These are phyloP conservation scores for Lipomyces oligophaga DNA, from an alignment of 805 yeast genomes.

Conservation along the genomic window DNA sequence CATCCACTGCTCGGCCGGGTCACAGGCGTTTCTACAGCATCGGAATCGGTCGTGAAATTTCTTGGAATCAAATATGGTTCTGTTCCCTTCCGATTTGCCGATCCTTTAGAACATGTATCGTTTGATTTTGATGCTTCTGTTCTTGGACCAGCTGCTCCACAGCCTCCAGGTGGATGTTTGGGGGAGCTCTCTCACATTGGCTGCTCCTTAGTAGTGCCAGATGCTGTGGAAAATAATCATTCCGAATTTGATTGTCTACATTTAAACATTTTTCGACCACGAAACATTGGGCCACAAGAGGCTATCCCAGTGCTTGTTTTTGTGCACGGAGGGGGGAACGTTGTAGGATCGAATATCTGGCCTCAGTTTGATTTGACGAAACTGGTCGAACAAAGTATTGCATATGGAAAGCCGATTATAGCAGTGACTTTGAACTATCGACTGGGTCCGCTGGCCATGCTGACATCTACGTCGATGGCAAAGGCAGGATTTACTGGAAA, in stretches of 20 bases:
- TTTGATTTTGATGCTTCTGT: conserved; percentile 2
- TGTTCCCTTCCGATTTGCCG: conserved; percentile 2
- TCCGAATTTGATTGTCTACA: conserved; percentile 9
- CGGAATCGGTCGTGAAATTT: not conserved
- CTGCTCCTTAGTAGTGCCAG: conserved; percentile 2
- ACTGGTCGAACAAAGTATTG: conserved; percentile 19
- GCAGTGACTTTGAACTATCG: conserved; percentile 39
- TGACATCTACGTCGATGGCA: conserved; percentile 40
- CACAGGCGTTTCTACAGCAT: not conserved
- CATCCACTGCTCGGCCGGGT: not conserved
- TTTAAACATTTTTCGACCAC: conserved; percentile 1
- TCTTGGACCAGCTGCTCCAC: conserved; percentile 10
- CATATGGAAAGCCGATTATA: conserved; percentile 36
- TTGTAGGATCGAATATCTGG: conserved; percentile 29
- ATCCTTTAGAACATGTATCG: not conserved
- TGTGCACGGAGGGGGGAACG: conserved; percentile 46
- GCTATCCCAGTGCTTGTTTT: conserved; percentile 29
- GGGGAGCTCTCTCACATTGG: conserved; percentile 7
- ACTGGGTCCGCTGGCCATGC: conserved; percentile 43
- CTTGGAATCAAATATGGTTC: conserved; percentile 8
- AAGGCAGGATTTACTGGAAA: conserved; percentile 32
- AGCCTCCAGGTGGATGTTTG: conserved; percentile 10
- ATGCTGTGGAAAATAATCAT: not conserved
- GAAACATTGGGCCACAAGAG: not conserved
- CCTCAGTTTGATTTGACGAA: conserved; percentile 15